A percentile compares a stretch with the other conserved stretches of the same genome.
These are phyloP conservation scores for Millerozyma acaciae DNA, from an alignment of 805 yeast species.

Conservation along the genomic window DNA sequence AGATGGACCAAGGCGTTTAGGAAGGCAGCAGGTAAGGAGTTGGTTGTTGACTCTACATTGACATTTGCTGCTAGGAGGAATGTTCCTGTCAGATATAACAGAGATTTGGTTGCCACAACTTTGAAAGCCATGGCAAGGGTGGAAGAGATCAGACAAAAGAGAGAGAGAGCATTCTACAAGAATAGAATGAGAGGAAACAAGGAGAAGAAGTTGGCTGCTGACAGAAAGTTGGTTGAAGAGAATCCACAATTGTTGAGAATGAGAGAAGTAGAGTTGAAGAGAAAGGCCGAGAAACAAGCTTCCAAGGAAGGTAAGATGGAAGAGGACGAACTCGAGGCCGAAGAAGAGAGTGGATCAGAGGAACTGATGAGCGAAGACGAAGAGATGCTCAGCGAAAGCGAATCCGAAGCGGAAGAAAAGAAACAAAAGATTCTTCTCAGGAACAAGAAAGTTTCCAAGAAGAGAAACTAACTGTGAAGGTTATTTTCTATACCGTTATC, in stretches of 20 bases:
- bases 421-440: constrained; percentile 58
- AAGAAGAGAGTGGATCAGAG: constrained; percentile 37
- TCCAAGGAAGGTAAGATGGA: constrained; percentile 50
- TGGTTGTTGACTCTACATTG: constrained; percentile 94
- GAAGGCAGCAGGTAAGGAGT: constrained; percentile 97
- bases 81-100: constrained; percentile 95
- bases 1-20: constrained; percentile 99
- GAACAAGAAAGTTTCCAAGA: too few species aligned
- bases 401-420: constrained; percentile 43
- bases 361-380: constrained; percentile 37
- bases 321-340: constrained; percentile 41
- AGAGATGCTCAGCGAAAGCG: constrained; percentile 42
- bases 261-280: constrained; percentile 89
- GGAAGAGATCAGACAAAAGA: constrained; percentile 91
- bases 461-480: too few species aligned
- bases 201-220: constrained; percentile 79
- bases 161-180: constrained; percentile 98
- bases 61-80: constrained; percentile 97
- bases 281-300: constrained; percentile 67
- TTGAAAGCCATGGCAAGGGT: constrained; percentile 93
- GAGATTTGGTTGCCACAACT: constrained; percentile 93
- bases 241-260: constrained; percentile 86
- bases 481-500: not conserved
- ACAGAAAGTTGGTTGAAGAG: constrained; percentile 81
- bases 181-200: constrained; percentile 98